Evolutionary conservation across 1,284 basidiomycete species (phyloP).

Genomic region (Veloporphyrellus conicus): DNA sequence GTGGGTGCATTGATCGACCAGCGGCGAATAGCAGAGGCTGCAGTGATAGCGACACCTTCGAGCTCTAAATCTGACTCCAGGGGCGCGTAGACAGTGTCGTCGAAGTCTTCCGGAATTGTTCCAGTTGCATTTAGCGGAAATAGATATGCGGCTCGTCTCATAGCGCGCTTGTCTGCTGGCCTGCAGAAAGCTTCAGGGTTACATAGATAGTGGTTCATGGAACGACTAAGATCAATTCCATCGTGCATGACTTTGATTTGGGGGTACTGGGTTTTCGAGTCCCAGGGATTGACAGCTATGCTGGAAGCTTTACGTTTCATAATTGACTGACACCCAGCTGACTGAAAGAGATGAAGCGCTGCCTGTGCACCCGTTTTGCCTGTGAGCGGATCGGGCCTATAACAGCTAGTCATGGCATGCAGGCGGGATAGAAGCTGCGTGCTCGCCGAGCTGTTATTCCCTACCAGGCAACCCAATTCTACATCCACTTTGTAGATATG

Average conservation of each 20-base stretch:
- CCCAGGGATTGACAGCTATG: rapidly evolving
- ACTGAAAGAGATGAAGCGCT: too few species aligned
- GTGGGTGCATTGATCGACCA: neutral
- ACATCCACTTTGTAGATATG: too few species aligned
- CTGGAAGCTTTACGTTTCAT: too few species aligned
- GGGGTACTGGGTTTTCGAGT: neutral
- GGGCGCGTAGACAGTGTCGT: neutral
- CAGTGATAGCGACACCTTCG: constrained; percentile 5
- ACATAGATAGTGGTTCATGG: too few species aligned
- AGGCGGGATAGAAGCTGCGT: too few species aligned
- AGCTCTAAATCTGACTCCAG: neutral
- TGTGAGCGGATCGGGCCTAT: too few species aligned
- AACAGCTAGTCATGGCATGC: too few species aligned
- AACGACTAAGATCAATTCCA: neutral
- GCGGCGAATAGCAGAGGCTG: neutral
- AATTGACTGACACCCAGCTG: too few species aligned
- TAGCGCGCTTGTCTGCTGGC: neutral
- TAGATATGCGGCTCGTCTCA: neutral
- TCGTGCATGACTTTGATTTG: neutral
- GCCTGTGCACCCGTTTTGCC: too few species aligned
- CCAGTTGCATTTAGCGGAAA: neutral
- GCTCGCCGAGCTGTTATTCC: too few species aligned
- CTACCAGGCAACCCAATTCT: too few species aligned
- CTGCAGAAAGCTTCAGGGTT: neutral
- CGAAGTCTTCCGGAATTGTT: neutral